Evolutionary conservation across 179 eudicot species (phyloP).

Genomic region (Silene noctiflora): DNA sequence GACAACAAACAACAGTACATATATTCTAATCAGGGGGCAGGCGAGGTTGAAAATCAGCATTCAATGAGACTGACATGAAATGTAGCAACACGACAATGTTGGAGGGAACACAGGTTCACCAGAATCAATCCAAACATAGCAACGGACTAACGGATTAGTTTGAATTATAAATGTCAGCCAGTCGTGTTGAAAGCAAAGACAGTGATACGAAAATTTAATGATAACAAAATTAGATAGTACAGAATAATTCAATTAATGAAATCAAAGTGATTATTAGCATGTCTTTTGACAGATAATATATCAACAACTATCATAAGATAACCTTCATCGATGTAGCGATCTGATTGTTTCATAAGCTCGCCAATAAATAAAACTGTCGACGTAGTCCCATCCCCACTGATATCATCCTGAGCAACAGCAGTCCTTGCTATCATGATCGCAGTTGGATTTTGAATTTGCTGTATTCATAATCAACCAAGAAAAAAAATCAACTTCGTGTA

Average conservation of each 20-base stretch:
- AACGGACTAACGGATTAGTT: no score
- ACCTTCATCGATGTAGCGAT: conserved; percentile 96
- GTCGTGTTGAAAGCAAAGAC: no score
- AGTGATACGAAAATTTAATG: no score
- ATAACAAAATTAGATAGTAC: no score
- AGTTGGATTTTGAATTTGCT: conserved; percentile 99
- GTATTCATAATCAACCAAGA: conserved; percentile 16
- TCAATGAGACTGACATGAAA: background rate
- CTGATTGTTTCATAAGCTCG: conserved; percentile 97
- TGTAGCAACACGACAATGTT: background rate
- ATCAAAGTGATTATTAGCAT: no score
- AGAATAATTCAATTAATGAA: no score
- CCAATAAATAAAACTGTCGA: conserved; percentile 96
- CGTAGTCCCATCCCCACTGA: conserved; percentile 95
- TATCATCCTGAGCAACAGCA: conserved; percentile 99
- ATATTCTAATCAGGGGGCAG: background rate
- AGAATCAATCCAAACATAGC: no score
- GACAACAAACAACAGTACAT: background rate
- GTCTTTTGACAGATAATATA: no score
- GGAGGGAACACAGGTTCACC: no score
- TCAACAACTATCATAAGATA: background rate
- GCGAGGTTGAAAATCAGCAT: background rate
- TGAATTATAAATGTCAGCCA: no score
- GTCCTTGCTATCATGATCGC: conserved; percentile 99
- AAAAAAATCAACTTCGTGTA: background rate